Evolutionary conservation across 2,329 filamentous ascomycete species (phyloP), one percentile per base, ranked within the genome.

Genomic region (Alternaria postmessia): DNA sequence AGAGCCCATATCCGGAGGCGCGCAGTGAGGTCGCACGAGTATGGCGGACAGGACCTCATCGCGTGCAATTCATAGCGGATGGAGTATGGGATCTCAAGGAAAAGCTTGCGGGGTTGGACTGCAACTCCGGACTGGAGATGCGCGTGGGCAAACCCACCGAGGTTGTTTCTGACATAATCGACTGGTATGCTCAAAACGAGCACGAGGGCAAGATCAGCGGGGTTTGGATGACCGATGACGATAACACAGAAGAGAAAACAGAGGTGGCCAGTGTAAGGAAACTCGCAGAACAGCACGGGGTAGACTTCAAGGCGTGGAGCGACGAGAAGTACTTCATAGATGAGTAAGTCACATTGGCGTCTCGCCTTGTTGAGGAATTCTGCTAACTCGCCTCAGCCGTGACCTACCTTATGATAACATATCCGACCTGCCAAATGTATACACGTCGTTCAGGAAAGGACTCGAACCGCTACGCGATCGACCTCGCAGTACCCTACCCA

Each of bases 301-400:
- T 88, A 4, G 82, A 87, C 1, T 91, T 92, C 74, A 86, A 86
- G 72, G 59, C 88, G 1, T 93, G 88, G 87, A 76, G 78, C 0
- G 91, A 94, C 68, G 91, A 93, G 76, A 94, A 94, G 74, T 94
- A 91, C 67, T 89, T 89, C 61, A 83, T 94, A 51, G 89, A 94
- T 69, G 90, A 94, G 91, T 94, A 81, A 78, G 90, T 60, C 61
- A 22, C 28, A 51, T 46, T 20, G 12, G 26, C n/a, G 14, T 30
- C 24, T 16, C 22, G 48, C 16, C 22, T 16, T 42, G 16, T 48
- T 53, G 22, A 52, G 20, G n/a, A n/a, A 12, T 20, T 38, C 36
- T 47, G 36, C 60, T 68, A 59, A 68, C 22, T 34, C 5, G n/a
- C 7, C 24, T 22, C 54, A 93, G 91, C 67, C 88, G 88, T 22